phyloP scores from a whole-genome alignment of 2,329 filamentous ascomycete species.

The Botryotinia convoluta region DNA sequence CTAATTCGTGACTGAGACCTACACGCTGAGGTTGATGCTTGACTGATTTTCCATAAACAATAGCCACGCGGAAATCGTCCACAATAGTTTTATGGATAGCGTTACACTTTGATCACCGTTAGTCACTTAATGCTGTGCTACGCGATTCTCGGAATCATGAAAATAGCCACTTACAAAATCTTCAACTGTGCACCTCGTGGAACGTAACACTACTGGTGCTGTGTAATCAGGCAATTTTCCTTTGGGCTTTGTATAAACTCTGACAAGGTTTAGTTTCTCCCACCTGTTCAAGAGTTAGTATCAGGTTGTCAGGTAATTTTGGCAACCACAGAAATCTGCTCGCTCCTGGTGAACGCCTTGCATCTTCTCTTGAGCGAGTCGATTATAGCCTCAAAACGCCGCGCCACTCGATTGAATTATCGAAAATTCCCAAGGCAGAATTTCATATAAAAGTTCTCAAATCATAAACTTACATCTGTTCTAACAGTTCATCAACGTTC shows the following conservation, averaged over 20 bases:
- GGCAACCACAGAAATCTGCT: neutral
- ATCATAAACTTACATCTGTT: slow-evolving; percentile 67
- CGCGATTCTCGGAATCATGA: slow-evolving; percentile 14
- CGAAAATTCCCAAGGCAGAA: neutral
- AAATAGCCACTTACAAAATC: slow-evolving; percentile 74
- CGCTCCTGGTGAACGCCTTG: slow-evolving; percentile 9
- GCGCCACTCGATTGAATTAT: neutral
- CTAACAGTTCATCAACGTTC: slow-evolving; percentile 96
- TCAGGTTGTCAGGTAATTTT: neutral
- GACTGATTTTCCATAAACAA: slow-evolving; percentile 96
- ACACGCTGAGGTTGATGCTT: slow-evolving; percentile 98
- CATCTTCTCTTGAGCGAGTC: slow-evolving; percentile 2
- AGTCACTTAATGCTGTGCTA: slow-evolving; percentile 14
- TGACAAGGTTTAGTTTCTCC: slow-evolving; percentile 88
- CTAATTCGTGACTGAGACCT: slow-evolving; percentile 84
- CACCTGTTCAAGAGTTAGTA: slow-evolving; percentile 52
- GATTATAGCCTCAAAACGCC: neutral
- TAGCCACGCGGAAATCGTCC: slow-evolving; percentile 90
- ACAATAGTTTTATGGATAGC: slow-evolving; percentile 94
- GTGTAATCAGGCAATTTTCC: slow-evolving; percentile 91
- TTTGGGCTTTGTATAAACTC: slow-evolving; percentile 98
- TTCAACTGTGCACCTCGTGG: slow-evolving; percentile 82
- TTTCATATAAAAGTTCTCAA: slow-evolving; percentile 6
- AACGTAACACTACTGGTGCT: slow-evolving; percentile 82
- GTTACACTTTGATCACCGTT: slow-evolving; percentile 68